Evolutionary conservation across 495 filamentous ascomycete species (phyloP).

Genomic region (Annulohypoxylon stygium): DNA sequence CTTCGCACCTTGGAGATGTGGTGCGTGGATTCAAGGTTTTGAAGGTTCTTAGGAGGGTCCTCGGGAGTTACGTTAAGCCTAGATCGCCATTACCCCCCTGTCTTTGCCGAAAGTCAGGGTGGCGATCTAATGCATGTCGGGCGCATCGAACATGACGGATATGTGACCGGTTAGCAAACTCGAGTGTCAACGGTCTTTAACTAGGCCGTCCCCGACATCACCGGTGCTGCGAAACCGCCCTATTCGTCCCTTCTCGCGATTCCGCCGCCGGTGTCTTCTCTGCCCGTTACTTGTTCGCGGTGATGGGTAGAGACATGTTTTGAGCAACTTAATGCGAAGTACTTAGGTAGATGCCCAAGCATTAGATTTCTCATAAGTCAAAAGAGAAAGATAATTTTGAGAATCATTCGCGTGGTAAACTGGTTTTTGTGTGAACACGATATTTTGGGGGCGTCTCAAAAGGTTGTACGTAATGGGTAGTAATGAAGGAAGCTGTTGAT

Average conservation of each 20-base stretch:
- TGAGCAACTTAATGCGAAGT: conserved; percentile 25
- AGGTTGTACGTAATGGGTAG: background rate
- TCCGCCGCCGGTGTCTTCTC: background rate
- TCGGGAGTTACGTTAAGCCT: conserved; percentile 39
- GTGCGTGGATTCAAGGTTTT: conserved; percentile 39
- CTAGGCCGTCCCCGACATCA: conserved; percentile 13
- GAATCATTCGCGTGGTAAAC: conserved; percentile 10
- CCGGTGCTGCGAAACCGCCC: conserved; percentile 19
- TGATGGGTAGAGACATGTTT: conserved; percentile 26
- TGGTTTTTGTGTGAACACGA: background rate
- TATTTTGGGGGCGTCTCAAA: background rate
- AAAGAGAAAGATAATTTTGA: conserved; percentile 16
- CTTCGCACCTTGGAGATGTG: conserved; percentile 33
- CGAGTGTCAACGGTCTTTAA: conserved; percentile 19
- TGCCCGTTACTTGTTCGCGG: conserved; percentile 8
- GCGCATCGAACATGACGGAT: conserved; percentile 21
- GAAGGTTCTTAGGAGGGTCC: conserved; percentile 38
- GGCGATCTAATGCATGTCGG: conserved; percentile 12
- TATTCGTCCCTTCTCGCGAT: conserved; percentile 18
- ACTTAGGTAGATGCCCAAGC: conserved; percentile 29
- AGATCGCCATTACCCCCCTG: conserved; percentile 39
- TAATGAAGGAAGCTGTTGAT: background rate
- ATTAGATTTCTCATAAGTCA: conserved; percentile 31
- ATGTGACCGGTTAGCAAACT: conserved; percentile 19
- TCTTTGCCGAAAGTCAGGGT: conserved; percentile 36